phyloP scores from a whole-genome alignment of 2,329 filamentous ascomycete species.

The Myriosclerotinia duriaeana region DNA sequence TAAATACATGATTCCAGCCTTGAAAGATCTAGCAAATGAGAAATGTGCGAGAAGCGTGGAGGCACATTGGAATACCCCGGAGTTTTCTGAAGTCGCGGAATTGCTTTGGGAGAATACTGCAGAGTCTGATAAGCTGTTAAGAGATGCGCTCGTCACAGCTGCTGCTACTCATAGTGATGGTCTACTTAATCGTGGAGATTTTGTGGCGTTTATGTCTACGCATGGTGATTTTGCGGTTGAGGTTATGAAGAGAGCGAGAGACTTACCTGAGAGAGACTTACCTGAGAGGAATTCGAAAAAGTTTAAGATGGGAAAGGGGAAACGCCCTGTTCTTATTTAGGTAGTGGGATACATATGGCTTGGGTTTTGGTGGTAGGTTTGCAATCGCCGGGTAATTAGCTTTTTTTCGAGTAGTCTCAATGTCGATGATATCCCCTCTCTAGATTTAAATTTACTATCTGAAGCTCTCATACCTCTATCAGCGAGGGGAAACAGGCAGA shows the following conservation, averaged over 20 bases:
- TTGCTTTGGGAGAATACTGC: constrained; percentile 26
- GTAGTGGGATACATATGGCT: too few relatives aligned
- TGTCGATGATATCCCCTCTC: too few relatives aligned
- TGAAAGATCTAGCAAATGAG: constrained; percentile 27
- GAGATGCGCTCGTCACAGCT: constrained; percentile 23
- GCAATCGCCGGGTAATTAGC: too few relatives aligned
- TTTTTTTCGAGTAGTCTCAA: too few relatives aligned
- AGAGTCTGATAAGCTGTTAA: constrained; percentile 24
- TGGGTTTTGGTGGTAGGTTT: too few relatives aligned
- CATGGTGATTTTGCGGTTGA: constrained; percentile 18
- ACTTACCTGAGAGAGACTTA: not conserved
- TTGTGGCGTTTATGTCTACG: constrained; percentile 17
- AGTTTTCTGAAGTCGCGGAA: constrained; percentile 23
- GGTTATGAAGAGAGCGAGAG: constrained; percentile 1
- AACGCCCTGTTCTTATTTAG: too few relatives aligned
- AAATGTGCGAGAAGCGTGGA: constrained; percentile 24
- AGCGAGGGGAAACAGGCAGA: too few relatives aligned
- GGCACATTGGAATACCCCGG: constrained; percentile 21
- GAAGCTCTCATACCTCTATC: too few relatives aligned
- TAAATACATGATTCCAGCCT: constrained; percentile 29
- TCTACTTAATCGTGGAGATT: constrained; percentile 26
- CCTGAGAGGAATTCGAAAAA: too few relatives aligned
- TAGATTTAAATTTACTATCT: too few relatives aligned
- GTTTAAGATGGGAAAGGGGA: too few relatives aligned
- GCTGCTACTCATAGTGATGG: constrained; percentile 18